Percentiles rank a stretch among this genome's conserved stretches.
These are phyloP conservation scores for Sporobolomyces phaffii DNA, from an alignment of 768 basidiomycete species.

Conservation along the genomic window DNA sequence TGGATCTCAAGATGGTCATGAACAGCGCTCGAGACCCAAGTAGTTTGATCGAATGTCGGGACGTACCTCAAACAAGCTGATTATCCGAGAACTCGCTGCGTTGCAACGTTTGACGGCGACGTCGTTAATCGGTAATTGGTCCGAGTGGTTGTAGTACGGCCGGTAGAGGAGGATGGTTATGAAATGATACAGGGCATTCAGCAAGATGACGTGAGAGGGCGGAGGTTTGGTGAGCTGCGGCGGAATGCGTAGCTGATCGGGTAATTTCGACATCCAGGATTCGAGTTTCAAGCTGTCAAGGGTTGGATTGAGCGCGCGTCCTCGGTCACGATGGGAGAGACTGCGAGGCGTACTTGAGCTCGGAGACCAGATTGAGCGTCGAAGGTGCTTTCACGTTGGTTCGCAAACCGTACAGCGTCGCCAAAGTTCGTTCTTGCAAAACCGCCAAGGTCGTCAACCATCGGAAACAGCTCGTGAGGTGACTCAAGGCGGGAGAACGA, in stretches of 20 bases:
- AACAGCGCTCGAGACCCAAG: too few species aligned
- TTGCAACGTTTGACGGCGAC: slow-evolving; percentile 51
- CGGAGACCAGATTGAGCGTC: slow-evolving; percentile 2
- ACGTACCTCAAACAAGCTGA: slow-evolving; percentile 44
- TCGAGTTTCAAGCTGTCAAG: slow-evolving; percentile 14
- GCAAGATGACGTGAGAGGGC: slow-evolving; percentile 52
- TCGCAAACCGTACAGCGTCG: slow-evolving; percentile 7
- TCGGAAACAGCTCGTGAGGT: slow-evolving; percentile 9
- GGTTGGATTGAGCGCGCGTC: not conserved
- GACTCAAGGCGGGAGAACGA: not conserved
- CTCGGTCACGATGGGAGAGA: too few species aligned
- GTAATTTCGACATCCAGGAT: slow-evolving; percentile 3
- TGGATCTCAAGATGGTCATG: slow-evolving; percentile 48
- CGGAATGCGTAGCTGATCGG: not conserved
- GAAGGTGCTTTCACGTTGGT: not conserved
- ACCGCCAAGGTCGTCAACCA: slow-evolving; percentile 20
- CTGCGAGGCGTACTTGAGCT: slow-evolving; percentile 13
- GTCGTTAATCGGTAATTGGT: slow-evolving; percentile 23
- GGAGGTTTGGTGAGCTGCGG: slow-evolving; percentile 23
- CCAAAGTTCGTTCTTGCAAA: slow-evolving; percentile 22
- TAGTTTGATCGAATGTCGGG: too few species aligned
- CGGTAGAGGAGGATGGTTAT: slow-evolving; percentile 59
- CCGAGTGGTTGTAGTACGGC: slow-evolving; percentile 47
- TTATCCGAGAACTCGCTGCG: slow-evolving; percentile 49
- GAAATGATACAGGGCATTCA: slow-evolving; percentile 59